Base-by-base conservation (phyloP, 2,329 filamentous ascomycete species). In the Fusarium sp. region DNA sequence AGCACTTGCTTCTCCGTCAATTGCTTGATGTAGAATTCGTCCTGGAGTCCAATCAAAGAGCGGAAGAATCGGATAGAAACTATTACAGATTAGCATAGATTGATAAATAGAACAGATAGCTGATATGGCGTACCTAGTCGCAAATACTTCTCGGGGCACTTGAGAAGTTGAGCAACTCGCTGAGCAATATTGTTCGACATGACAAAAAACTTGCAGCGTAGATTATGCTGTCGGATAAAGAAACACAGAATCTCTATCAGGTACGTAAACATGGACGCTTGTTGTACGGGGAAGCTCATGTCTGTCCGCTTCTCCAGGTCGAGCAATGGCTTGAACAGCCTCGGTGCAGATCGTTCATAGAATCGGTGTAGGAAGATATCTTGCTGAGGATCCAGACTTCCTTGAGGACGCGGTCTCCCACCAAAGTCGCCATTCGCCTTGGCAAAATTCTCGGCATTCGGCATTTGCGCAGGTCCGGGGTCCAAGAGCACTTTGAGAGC, bases 11-110 rank as follows among this genome's bases (percentile, higher is more conserved):
- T 93, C 75, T 95, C 91, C 29, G 92, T 93, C 76, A 98, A 89
- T 77, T 98, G 93, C 63, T 92, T 93, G 78, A 94, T 92, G 81
- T 98, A 98, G 77, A 96, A 97, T 64, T 97, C 94, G 80, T 98
- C 96, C 79, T 96, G 93, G 40, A 98, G 88, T 54, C 92, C 91
- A 67, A 98, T 89, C 70, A 97, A 90, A 52, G 93, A 94, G 37
- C 96, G 93, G 85, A 98, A 96, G 84, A 98, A 98, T 80, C 98
- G 96, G 75, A 99, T 89, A 7, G 95, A 94, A 77, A 94, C 94
- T 95, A 66, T 5, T 27, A 35, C 38, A 9, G n/a, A 64, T 82
- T 77, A 82, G 74, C 58, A 66, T 47, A 35, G 34, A 16, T 29
- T 56, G 29, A 22, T 9, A 34, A 85, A 18, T 0, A 8, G 8